A percentile compares a stretch with the other conserved stretches of the same genome.
Evolutionary conservation across 164 flowering plant species (phyloP).

Genomic region (Tetrastigma voinierianum): DNA sequence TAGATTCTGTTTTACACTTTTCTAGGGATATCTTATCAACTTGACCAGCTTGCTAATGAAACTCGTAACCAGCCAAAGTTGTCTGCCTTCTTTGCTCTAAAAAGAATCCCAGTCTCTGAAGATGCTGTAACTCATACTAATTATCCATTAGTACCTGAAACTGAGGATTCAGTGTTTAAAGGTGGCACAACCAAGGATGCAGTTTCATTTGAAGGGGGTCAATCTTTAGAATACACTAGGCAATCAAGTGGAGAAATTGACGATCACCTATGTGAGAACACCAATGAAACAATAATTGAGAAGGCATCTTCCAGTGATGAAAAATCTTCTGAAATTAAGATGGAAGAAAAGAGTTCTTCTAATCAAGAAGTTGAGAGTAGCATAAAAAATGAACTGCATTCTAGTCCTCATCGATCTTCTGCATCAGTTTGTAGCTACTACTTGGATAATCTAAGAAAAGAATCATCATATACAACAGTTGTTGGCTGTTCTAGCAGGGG

Average conservation of each 20-base stretch:
- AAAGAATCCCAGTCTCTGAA: slow-evolving; percentile 27
- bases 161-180: slow-evolving; percentile 21
- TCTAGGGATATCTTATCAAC: slow-evolving; percentile 91
- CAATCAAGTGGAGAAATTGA: slow-evolving; percentile 21
- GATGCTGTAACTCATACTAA: slow-evolving; percentile 18
- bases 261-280: slow-evolving; percentile 9
- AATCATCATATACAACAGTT: slow-evolving; percentile 25
- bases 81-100: slow-evolving; percentile 64
- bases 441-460: slow-evolving; percentile 24
- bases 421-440: slow-evolving; percentile 30
- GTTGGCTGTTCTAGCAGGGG: slow-evolving; percentile 24
- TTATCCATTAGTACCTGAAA: slow-evolving; percentile 26
- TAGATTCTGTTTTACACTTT: neutral
- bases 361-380: slow-evolving; percentile 21
- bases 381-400: slow-evolving; percentile 16
- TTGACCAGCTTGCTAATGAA: slow-evolving; percentile 66
- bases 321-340: slow-evolving; percentile 16
- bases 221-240: slow-evolving; percentile 7
- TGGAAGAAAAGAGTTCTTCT: slow-evolving; percentile 11
- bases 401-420: slow-evolving; percentile 28
- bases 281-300: slow-evolving; percentile 13
- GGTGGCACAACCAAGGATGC: slow-evolving; percentile 13
- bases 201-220: slow-evolving; percentile 25
- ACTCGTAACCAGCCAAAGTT: slow-evolving; percentile 65
- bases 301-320: slow-evolving; percentile 19